A percentile compares a stretch with the other conserved stretches of the same genome.
These are phyloP conservation scores for Pichia phayaonensis DNA, from an alignment of 805 yeast genomes.

Conservation along the genomic window DNA sequence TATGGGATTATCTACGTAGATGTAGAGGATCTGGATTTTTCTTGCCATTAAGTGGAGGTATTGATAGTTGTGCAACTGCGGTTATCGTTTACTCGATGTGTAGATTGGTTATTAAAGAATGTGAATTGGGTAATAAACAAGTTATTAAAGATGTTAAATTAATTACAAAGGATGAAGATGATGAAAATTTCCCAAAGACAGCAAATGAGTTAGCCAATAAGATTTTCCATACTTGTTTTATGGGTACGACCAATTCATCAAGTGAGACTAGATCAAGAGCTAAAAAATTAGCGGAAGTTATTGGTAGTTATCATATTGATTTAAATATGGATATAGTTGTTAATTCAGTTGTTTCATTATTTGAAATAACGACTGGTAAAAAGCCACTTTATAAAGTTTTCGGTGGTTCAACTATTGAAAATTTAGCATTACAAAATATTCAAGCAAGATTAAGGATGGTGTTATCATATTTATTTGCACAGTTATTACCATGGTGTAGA, in stretches of 20 bases:
- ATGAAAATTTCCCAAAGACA: constrained; percentile 45
- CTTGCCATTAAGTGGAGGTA: constrained; percentile 93
- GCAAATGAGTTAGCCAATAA: constrained; percentile 70
- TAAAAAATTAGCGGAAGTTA: constrained; percentile 57
- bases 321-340: constrained; percentile 88
- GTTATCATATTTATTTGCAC: constrained; percentile 86
- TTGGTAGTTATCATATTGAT: constrained; percentile 88
- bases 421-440: constrained; percentile 90
- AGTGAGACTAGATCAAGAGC: constrained; percentile 80
- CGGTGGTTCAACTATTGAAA: constrained; percentile 90
- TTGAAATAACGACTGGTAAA: constrained; percentile 86
- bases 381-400: constrained; percentile 82
- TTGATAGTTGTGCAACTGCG: constrained; percentile 97
- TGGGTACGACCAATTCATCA: constrained; percentile 96
- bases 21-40: constrained; percentile 88
- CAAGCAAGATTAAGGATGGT: constrained; percentile 98
- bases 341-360: constrained; percentile 60
- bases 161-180: constrained; percentile 46
- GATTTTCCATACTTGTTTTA: constrained; percentile 83
- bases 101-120: constrained; percentile 67
- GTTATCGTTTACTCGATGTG: constrained; percentile 94
- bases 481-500: constrained; percentile 90
- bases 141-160: constrained; percentile 71
- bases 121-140: constrained; percentile 57
- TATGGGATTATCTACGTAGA: constrained; percentile 95